These are phyloP conservation scores for Phytophthora ramorum DNA, from an alignment of 352 stramenopile genomes.

Conservation along the genomic window DNA sequence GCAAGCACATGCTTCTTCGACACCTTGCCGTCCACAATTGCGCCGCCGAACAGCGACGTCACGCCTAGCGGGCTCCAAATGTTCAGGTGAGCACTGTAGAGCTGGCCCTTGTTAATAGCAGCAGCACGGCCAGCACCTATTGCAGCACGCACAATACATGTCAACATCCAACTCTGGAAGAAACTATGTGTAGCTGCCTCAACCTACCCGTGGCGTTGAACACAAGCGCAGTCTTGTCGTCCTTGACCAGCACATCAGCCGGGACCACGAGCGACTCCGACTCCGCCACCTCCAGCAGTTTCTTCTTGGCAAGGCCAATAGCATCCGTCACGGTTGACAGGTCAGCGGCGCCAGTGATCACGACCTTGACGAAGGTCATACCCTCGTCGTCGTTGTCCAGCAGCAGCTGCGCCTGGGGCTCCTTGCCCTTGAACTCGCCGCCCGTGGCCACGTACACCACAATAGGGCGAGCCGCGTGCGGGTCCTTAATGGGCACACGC, in stretches of 20 bases:
- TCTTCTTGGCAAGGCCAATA: slow-evolving; percentile 75
- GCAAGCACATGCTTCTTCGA: slow-evolving; percentile 67
- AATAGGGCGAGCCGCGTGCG: slow-evolving; percentile 75
- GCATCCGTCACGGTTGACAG: slow-evolving; percentile 61
- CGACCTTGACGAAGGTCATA: slow-evolving; percentile 71
- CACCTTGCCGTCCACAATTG: slow-evolving; percentile 65
- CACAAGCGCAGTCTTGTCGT: slow-evolving; percentile 70
- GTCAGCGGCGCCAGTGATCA: slow-evolving; percentile 66
- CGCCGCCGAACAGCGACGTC: slow-evolving; percentile 77
- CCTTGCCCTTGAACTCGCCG: slow-evolving; percentile 67
- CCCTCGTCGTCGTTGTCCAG: slow-evolving; percentile 75
- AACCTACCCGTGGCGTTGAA: slow-evolving; percentile 66
- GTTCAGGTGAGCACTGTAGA: slow-evolving; percentile 74
- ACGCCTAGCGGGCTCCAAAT: slow-evolving; percentile 77
- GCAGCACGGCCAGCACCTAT: slow-evolving; percentile 56
- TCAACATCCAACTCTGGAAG: not conserved
- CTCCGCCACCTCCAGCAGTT: slow-evolving; percentile 63
- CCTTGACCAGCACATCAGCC: slow-evolving; percentile 64
- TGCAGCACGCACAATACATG: not conserved
- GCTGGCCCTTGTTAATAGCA: slow-evolving; percentile 63
- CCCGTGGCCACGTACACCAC: slow-evolving; percentile 75
- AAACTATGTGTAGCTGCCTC: not conserved
- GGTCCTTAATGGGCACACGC: slow-evolving; percentile 68
- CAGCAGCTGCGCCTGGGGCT: slow-evolving; percentile 64
- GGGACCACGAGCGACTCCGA: slow-evolving; percentile 63